These are phyloP conservation scores for Oropetium thomaeum DNA, from an alignment of 176 grass and related monocot species.

Conservation along the genomic window DNA sequence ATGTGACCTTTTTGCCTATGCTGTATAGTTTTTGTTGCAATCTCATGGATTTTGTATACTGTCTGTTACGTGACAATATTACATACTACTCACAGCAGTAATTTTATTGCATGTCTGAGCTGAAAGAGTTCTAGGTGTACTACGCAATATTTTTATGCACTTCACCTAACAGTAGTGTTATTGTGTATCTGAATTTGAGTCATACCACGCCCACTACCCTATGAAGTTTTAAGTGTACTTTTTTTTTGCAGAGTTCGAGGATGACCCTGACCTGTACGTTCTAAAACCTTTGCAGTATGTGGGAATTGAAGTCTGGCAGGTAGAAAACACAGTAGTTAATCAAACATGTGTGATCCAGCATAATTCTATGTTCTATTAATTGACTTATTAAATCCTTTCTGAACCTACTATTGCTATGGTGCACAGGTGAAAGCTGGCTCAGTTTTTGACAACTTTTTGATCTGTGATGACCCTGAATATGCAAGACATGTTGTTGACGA, in stretches of 20 bases:
- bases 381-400: background rate
- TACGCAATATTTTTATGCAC: background rate
- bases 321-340: constrained; percentile 25
- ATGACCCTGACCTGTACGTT: constrained; percentile 96
- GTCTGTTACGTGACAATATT: constrained; percentile 3
- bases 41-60: constrained; percentile 2
- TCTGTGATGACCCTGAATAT: constrained; percentile 95
- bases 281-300: constrained; percentile 88
- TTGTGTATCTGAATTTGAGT: constrained; percentile 18
- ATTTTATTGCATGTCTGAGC: constrained; percentile 12
- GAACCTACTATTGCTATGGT: background rate
- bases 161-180: background rate
- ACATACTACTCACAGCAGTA: background rate
- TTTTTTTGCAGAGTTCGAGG: constrained; percentile 85
- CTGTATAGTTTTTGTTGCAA: constrained; percentile 19
- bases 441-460: constrained; percentile 87
- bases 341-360: constrained; percentile 3
- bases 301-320: constrained; percentile 99
- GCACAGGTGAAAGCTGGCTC: constrained; percentile 96
- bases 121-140: background rate
- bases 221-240: background rate
- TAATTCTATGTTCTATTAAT: background rate
- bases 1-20: background rate
- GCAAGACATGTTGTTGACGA: constrained; percentile 78
- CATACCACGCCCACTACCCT: background rate